Percentiles rank a stretch among this genome's conserved stretches.
Conservation (phyloP, 495 filamentous ascomycete species). For the Aeminium ludgeri region DNA sequence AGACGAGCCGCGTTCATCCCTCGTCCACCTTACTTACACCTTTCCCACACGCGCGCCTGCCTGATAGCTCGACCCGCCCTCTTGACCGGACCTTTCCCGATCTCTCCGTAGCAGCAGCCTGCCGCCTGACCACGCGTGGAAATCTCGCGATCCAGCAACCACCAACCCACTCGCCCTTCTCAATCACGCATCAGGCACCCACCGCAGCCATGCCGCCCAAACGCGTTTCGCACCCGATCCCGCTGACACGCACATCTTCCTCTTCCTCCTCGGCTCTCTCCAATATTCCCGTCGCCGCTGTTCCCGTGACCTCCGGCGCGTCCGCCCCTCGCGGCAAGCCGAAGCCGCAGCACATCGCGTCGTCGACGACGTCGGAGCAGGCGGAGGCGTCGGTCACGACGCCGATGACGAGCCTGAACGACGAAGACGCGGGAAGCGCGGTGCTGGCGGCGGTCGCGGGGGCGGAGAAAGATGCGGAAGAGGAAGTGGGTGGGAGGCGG, state of each 20-base stretch:
- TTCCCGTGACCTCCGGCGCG: neutral
- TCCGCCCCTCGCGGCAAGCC: neutral
- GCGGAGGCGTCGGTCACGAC: slow-evolving; percentile 9
- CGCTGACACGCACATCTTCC: slow-evolving; percentile 13
- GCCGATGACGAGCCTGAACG: slow-evolving; percentile 21
- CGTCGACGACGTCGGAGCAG: neutral
- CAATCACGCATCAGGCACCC: neutral
- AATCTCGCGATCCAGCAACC: neutral
- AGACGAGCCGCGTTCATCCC: too few relatives aligned
- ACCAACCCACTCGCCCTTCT: neutral
- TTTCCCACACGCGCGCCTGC: too few relatives aligned
- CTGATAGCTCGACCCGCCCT: too few relatives aligned
- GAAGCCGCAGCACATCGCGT: neutral
- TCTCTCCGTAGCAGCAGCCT: neutral
- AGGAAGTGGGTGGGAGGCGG: slow-evolving; percentile 8
- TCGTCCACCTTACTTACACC: too few relatives aligned
- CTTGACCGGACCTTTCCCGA: too few relatives aligned
- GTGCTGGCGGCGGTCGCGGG: slow-evolving; percentile 12
- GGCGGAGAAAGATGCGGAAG: slow-evolving; percentile 5
- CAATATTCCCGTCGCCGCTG: slow-evolving; percentile 8
- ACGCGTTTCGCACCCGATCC: too few relatives aligned
- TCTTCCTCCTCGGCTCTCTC: slow-evolving; percentile 11
- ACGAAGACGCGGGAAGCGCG: slow-evolving; percentile 19
- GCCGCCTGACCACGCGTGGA: neutral
- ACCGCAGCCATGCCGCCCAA: neutral